phyloP scores from a whole-genome alignment of 768 basidiomycete genomes.

The Albatrellus ellisii region DNA sequence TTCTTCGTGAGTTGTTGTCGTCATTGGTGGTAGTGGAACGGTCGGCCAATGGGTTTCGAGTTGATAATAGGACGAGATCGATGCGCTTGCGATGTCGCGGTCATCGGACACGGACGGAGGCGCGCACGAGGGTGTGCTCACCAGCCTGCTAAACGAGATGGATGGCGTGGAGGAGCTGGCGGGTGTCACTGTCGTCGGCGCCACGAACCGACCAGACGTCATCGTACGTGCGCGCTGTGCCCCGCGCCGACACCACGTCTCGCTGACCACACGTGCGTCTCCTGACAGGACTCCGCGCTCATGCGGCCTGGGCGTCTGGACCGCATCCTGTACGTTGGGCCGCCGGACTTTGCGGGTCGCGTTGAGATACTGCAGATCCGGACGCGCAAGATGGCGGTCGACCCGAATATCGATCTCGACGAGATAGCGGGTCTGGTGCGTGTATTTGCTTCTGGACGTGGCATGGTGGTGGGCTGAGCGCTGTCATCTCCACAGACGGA shows the following conservation, averaged over 20 bases:
- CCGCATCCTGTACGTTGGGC: constrained; percentile 88
- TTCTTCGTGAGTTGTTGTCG: constrained; percentile 64
- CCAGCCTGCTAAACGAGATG: constrained; percentile 94
- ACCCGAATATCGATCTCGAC: constrained; percentile 48
- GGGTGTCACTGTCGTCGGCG: constrained; percentile 92
- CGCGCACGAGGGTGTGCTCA: constrained; percentile 78
- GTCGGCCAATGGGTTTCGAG: not conserved
- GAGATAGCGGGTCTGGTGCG: constrained; percentile 60
- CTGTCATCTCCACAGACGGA: constrained; percentile 52
- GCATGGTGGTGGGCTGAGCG: not conserved
- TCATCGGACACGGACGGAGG: constrained; percentile 40
- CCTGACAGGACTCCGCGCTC: constrained; percentile 73
- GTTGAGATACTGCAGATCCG: constrained; percentile 79
- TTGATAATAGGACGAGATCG: constrained; percentile 77
- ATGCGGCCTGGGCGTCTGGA: constrained; percentile 94
- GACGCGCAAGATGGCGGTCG: constrained; percentile 69
- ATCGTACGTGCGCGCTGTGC: constrained; percentile 32
- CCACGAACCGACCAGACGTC: constrained; percentile 92
- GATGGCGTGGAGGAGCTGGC: constrained; percentile 92
- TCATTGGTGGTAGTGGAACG: not conserved
- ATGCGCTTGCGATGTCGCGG: constrained; percentile 80
- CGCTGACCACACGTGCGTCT: not conserved
- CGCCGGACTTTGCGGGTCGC: constrained; percentile 69
- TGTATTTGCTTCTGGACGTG: constrained; percentile 1
- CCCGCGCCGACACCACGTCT: not conserved